A percentile compares a stretch with the other conserved stretches of the same genome.
phyloP scores from a whole-genome alignment of 1,284 basidiomycete species.

The Trichosporon sp. region DNA sequence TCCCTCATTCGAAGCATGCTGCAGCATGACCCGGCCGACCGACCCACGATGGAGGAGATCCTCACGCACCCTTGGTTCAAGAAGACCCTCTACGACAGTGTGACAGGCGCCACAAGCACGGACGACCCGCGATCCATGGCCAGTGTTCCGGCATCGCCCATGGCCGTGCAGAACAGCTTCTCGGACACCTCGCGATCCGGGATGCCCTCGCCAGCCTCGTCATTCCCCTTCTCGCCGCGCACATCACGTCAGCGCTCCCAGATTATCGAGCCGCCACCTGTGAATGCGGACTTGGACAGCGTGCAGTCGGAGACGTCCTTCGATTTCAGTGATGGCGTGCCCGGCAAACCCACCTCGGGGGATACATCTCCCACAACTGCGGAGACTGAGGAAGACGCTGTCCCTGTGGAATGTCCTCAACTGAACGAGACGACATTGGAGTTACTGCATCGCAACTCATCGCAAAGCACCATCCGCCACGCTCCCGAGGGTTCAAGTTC shows the following conservation, averaged over 20 bases:
- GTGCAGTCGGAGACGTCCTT: slow-evolving; percentile 37
- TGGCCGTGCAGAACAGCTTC: slow-evolving; percentile 7
- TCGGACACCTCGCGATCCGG: slow-evolving; percentile 4
- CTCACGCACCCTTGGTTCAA: slow-evolving; percentile 88
- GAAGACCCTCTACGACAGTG: slow-evolving; percentile 45
- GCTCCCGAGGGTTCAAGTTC: slow-evolving; percentile 9
- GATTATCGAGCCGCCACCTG: neutral
- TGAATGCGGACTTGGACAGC: slow-evolving; percentile 8
- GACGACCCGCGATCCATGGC: slow-evolving; percentile 6
- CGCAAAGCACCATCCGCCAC: slow-evolving; percentile 49
- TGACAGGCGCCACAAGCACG: slow-evolving; percentile 27
- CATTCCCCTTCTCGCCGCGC: slow-evolving; percentile 24
- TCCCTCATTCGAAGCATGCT: slow-evolving; percentile 73
- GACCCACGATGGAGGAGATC: slow-evolving; percentile 77
- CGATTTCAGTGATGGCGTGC: slow-evolving; percentile 22
- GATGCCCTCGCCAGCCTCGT: slow-evolving; percentile 8
- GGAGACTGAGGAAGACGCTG: slow-evolving; percentile 32
- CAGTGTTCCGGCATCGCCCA: slow-evolving; percentile 9
- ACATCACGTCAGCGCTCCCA: slow-evolving; percentile 27
- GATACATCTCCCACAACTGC: slow-evolving; percentile 43
- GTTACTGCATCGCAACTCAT: slow-evolving; percentile 45
- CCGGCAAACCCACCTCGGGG: slow-evolving; percentile 30
- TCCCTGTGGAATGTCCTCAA: neutral
- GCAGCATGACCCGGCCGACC: slow-evolving; percentile 68
- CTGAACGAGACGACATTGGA: slow-evolving; percentile 28